Base-by-base conservation (phyloP, 495 filamentous ascomycete genomes). In the Penicillium turbatum region DNA sequence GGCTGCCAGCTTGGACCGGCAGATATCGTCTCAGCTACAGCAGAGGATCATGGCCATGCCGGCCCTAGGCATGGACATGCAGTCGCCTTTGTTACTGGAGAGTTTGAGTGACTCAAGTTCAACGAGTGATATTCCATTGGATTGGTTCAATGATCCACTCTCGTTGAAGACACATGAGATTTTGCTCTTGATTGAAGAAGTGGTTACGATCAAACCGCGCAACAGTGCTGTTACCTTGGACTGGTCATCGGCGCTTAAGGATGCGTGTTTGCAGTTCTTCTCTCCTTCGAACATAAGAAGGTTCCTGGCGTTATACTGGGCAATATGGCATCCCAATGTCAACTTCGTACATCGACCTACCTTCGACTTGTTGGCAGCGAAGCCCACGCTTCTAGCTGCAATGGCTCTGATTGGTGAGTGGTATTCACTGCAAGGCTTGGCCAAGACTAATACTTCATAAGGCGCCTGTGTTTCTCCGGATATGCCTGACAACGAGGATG, bases 291-390 rank as follows among this genome's bases (percentile, higher is more conserved):
- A 63, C 26, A 12, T 66, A 9, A 55, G 57, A 16, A 52, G 46
- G 12, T 59, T 45, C 12, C 44, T 66, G 1, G 51, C 46, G 0
- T 47, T 59, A 4, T 66, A 59, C 15, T 66, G 63, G 63, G 54
- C 60, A 6, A 56, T 66, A 10, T 63, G 63, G 63, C 52, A 62
- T 29, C 60, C 63, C 1, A 63, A 66, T 47, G 54, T 60, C 15
- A 60, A 59, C 15, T 59, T 63, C 32, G 38, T 66, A 10, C 63
- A 66, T 26, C 43, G 57, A 26, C 60, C 63, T 6, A 61, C 40
- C 4, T 66, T 63, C 29, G 57, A 63, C 21, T 24, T 55, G 0
- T 17, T 57, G 2, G 44, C 51, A 8, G 56, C 60, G 6, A 60
- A 60, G 24, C 60, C 56, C 9, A 47, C 60, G 35, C 41, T 56